phyloP scores from a whole-genome alignment of 805 yeast species.

The Suhomyces emberorum region DNA sequence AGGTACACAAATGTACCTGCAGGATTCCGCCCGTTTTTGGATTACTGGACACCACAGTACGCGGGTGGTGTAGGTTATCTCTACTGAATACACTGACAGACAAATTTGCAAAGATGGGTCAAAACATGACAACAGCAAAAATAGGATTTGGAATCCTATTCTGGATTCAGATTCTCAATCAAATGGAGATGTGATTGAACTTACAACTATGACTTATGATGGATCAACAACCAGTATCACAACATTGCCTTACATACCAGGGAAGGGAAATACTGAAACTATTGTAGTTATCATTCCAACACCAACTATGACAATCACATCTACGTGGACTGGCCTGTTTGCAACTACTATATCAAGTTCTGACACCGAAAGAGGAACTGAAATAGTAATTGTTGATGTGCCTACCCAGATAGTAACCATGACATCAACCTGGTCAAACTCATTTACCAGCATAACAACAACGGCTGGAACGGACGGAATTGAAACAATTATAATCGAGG shows the following conservation, averaged over 20 bases:
- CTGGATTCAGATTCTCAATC: too few species aligned
- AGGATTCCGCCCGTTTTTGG: slow-evolving; percentile 26
- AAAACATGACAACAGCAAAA: too few species aligned
- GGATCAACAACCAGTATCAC: too few species aligned
- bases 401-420: slow-evolving; percentile 12
- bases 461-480: slow-evolving; percentile 9
- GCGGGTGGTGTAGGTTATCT: too few species aligned
- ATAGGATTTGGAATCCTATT: too few species aligned
- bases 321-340: slow-evolving; percentile 7
- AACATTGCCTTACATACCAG: too few species aligned
- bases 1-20: slow-evolving; percentile 23
- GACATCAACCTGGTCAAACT: slow-evolving; percentile 10
- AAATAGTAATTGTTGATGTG: slow-evolving; percentile 11
- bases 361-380: slow-evolving; percentile 10
- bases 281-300: slow-evolving; percentile 13
- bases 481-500: slow-evolving; percentile 11
- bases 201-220: too few species aligned
- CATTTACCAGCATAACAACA: slow-evolving; percentile 4
- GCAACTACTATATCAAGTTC: slow-evolving; percentile 5
- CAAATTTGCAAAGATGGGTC: too few species aligned
- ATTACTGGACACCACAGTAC: too few species aligned
- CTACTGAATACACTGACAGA: too few species aligned
- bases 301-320: slow-evolving; percentile 8
- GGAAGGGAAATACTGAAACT: too few species aligned
- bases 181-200: too few species aligned